Evolutionary conservation across 2,329 filamentous ascomycete species (phyloP).

Genomic region (Colletotrichum coccodes): DNA sequence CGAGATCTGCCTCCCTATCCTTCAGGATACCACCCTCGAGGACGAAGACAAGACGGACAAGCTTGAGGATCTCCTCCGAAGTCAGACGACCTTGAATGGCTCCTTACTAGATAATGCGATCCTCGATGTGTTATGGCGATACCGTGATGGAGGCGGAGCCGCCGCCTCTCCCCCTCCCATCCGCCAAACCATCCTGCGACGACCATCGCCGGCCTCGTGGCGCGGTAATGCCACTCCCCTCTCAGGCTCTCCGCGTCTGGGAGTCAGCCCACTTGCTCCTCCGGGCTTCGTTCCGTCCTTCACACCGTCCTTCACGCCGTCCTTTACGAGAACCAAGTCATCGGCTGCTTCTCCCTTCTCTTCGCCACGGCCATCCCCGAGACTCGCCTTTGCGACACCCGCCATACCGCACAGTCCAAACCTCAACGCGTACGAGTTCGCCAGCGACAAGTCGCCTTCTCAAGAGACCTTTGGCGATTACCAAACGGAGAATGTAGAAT

Average conservation of each 20-base stretch:
- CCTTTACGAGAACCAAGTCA: constrained; percentile 81
- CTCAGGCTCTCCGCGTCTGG: constrained; percentile 83
- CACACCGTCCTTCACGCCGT: constrained; percentile 81
- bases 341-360: constrained; percentile 89
- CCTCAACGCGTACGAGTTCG: constrained; percentile 94
- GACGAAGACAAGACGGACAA: constrained; percentile 97
- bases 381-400: constrained; percentile 89
- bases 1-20: constrained; percentile 88
- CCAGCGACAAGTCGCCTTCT: constrained; percentile 81
- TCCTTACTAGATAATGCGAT: constrained; percentile 88
- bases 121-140: constrained; percentile 90
- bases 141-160: constrained; percentile 72
- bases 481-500: constrained; percentile 94
- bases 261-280: constrained; percentile 84
- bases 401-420: constrained; percentile 93
- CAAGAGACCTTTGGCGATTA: constrained; percentile 91
- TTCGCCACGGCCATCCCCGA: constrained; percentile 91
- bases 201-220: constrained; percentile 94
- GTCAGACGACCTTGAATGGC: constrained; percentile 80
- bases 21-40: constrained; percentile 83
- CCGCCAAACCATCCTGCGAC: constrained; percentile 88
- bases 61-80: constrained; percentile 82
- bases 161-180: constrained; percentile 83
- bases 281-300: constrained; percentile 87
- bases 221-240: constrained; percentile 84